Base-by-base conservation (phyloP, 257 asterid genomes). In the Datura wrightii region DNA sequence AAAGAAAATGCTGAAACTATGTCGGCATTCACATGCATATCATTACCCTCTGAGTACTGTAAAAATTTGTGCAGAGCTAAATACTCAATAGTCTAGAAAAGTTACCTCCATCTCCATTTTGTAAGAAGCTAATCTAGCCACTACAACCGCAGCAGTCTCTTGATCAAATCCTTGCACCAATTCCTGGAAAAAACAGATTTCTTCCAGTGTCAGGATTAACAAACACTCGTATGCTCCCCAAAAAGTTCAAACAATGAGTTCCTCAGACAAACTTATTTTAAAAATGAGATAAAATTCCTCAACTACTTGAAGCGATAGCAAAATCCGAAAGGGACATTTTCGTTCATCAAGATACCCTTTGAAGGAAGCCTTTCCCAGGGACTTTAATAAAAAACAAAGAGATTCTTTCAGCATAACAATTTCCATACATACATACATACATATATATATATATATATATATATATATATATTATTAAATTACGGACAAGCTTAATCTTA, bases 91-190 rank as follows among this genome's bases (percentile, higher is more conserved):
- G 48, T 31, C 63, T 31, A 52, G 62, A 52, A 16, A 60, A 19
- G 11, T 1, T 93, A 97, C 99, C 99, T 97, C 99, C 85, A 83
- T 88, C 87, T 95, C 99, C 99, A 97, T 97, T 90, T 97, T 97
- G 89, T 93, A 87, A 82, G 99, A 97, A 85, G 94, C 96, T 67
- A 92, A 89, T 92, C 99, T 95, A 87, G 97, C 98, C 92, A 95
- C 86, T 31, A 92, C 97, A 24, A 97, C 99, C 44, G 99, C 97
- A 90, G 98, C 98, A 86, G 90, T 93, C 88, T 97, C 99, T 88
- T 97, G 98, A 89, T 97, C 99, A 89, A 97, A 97, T 87, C 99
- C 99, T 86, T 92, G 97, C 88, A 94, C 90, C 83, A 97, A 87
- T 83, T 92, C 99, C 98, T 96, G 97, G 87, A 86, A 42, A 39